phyloP scores from a whole-genome alignment of 768 basidiomycete species.

The Crepidotus variabilis region DNA sequence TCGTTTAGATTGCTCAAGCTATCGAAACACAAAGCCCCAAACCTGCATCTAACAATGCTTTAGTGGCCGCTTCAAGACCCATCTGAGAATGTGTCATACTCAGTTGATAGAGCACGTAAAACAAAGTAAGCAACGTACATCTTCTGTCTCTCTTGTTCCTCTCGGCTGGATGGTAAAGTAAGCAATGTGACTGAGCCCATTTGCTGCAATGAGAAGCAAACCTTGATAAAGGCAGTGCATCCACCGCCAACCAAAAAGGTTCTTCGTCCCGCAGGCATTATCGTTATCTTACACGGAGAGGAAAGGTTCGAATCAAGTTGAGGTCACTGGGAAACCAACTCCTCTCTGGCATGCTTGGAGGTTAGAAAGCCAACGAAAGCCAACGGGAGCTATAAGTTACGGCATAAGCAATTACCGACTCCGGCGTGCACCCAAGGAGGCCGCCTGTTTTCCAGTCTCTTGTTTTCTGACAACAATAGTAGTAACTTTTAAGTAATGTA shows the following conservation, averaged over 20 bases:
- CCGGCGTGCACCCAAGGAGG: no score
- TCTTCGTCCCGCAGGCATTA: slow-evolving; percentile 36
- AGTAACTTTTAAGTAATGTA: no score
- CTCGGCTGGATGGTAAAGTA: slow-evolving; percentile 46
- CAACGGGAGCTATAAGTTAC: no score
- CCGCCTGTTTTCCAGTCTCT: no score
- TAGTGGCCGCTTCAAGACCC: slow-evolving; percentile 84
- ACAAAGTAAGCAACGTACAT: slow-evolving; percentile 40
- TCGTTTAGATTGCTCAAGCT: not conserved
- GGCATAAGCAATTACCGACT: not conserved
- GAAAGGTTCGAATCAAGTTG: no score
- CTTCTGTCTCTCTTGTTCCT: slow-evolving; percentile 63
- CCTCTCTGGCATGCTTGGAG: no score
- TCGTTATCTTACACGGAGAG: not conserved
- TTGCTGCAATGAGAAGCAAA: slow-evolving; percentile 15
- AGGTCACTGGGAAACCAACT: no score
- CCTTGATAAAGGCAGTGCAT: slow-evolving; percentile 78
- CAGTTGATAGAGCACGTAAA: not conserved
- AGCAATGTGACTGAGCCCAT: slow-evolving; percentile 6
- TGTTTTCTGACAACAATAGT: no score
- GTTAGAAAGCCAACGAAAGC: no score
- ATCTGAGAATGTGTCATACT: slow-evolving; percentile 42
- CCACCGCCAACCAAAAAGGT: slow-evolving; percentile 72
- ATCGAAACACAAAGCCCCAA: not conserved
- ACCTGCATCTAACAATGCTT: slow-evolving; percentile 85